Evolutionary conservation across 352 stramenopile genomes (phyloP), one percentile per base, ranked within the genome.

Genomic region (Aphanomyces stellatus): DNA sequence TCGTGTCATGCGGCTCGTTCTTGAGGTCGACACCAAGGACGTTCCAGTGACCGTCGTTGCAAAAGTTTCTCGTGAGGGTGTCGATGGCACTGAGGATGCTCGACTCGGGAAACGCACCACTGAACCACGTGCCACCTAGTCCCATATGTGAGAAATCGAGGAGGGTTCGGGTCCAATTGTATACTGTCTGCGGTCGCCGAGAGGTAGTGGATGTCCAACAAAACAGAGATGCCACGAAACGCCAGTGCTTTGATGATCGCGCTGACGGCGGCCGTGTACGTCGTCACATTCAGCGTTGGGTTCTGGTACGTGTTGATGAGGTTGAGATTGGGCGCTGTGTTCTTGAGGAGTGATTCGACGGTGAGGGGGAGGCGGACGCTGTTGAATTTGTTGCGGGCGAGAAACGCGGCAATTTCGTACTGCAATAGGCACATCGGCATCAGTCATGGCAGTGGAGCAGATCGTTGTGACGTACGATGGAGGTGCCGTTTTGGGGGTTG

Each of bases 381-480:
- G 53, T 89, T 88, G 72, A 85, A 89, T 27, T 88, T 88, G 76
- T 89, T 86, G 2, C 75, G 73, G 8, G 76, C 53, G 43, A 89
- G 51, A 65, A 89, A 89, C 4, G 72, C 73, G 0, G 78, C 77
- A 6, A 89, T 57, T 30, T 89, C 75, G 53, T 88, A 89, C 65
- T 69, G 48, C n/a, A 24, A 11, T 41, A 3, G 8, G 37, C 37
- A 8, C 8, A 8, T 8, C 37, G 17, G 37, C 8, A 43, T 17
- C 37, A 43, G 17, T 17, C 37, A 43, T 51, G 13, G 25, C 13
- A 22, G 25, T 24, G 25, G 8, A n/a, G n/a, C n/a, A n/a, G n/a
- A n/a, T n/a, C n/a, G n/a, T n/a, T n/a, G 25, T n/a, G 4, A 67
- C 73, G 57, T 33, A 78, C 73, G 48, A 78, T 71, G 0, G 79